Evolutionary conservation across 257 asterid genomes (phyloP), one percentile per base, ranked within the genome.

Genomic region (Scutellaria galericulata): DNA sequence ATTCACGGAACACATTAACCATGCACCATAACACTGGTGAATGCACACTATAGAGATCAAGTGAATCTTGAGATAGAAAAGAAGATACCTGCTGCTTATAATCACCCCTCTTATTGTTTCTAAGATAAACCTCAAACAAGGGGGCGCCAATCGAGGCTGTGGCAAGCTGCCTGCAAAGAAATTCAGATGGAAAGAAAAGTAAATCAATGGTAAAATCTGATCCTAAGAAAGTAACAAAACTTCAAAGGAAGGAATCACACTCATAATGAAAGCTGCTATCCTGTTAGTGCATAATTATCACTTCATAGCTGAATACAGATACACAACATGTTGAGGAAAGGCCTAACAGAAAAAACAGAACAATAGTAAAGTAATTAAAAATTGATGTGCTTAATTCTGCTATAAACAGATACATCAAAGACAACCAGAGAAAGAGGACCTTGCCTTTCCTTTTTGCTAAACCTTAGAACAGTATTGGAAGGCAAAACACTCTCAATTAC

Each of bases 101-200:
- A 64, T 83, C 80, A 7, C 93, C 95, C 60, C 77, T 80, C 74
- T 81, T 76, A 74, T 74, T 82, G 78, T 80, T 78, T 55, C 87
- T 87, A 71, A 89, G 95, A 75, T 86, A 94, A 61, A 94, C 87
- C 80, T 94, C 99, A 65, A 94, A 94, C 82, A 94, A 73, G 39
- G 92, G 93, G 53, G 97, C 84, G 7, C 99, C 99, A 76, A 80
- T 86, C 24, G 83, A 79, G 42, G 90, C 78, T 44, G 96, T 81
- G 53, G 91, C 93, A 75, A 94, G 91, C 93, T 94, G 97, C 85
- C 99, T 91, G 96, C 73, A 56, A 74, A 62, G 47, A 71, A 80
- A 80, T 42, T 68, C 52, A 66, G 66, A 74, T 65, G 70, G 64
- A 31, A 53, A 80, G 47, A 76, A 77, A 71, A 56, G 72, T 72